phyloP scores from a whole-genome alignment of 2,329 filamentous ascomycete genomes.

The Periglandula ipomoeae region DNA sequence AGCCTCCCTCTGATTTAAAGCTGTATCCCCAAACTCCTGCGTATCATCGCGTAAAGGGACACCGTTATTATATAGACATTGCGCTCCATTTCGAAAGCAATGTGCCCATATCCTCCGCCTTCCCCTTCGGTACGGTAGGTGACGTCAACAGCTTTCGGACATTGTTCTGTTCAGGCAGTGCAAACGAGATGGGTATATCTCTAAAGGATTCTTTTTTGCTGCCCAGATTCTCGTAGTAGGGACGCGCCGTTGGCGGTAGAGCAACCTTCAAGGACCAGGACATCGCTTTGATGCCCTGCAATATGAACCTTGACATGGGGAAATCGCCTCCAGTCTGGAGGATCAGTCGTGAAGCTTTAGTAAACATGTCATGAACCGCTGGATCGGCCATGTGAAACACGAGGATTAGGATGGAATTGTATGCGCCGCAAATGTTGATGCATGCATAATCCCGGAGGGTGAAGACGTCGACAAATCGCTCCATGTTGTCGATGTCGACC shows the following conservation, averaged over 20 bases:
- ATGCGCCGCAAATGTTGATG: conserved; percentile 10
- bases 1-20: no score
- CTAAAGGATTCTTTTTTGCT: conserved; percentile 6
- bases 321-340: conserved; percentile 7
- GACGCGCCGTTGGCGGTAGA: conserved; percentile 7
- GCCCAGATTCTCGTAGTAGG: conserved; percentile 7
- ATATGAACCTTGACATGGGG: conserved; percentile 10
- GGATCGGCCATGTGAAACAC: conserved; percentile 7
- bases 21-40: no score
- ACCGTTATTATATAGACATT: conserved; percentile 5
- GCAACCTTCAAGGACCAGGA: conserved; percentile 8
- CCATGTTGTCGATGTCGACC: conserved; percentile 6
- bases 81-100: conserved; percentile 8
- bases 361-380: conserved; percentile 7
- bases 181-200: conserved; percentile 11
- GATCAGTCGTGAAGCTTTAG: conserved; percentile 7
- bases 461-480: conserved; percentile 8
- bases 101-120: conserved; percentile 7
- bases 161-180: conserved; percentile 8
- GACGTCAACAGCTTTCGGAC: conserved; percentile 7
- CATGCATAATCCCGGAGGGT: conserved; percentile 10
- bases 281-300: conserved; percentile 12
- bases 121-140: neutral
- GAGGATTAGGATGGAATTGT: conserved; percentile 9
- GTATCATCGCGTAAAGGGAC: no score